A percentile compares a stretch with the other conserved stretches of the same genome.
These are phyloP conservation scores for Tetrapisispora phaffii DNA, from an alignment of 805 yeast genomes.

Conservation along the genomic window DNA sequence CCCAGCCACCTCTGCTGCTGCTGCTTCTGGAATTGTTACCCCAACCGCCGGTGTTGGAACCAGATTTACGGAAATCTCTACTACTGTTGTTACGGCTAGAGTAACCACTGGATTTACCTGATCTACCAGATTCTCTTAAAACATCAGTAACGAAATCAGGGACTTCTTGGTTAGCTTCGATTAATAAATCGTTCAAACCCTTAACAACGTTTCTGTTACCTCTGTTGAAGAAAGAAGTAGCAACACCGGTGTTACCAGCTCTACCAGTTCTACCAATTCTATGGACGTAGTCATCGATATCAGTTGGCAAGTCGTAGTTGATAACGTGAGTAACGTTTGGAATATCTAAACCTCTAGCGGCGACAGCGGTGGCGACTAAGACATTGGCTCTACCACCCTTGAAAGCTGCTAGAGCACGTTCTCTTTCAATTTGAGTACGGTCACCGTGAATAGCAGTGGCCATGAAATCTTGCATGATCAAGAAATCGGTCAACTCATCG, in stretches of 20 bases:
- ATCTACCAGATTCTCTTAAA: slow-evolving; percentile 60
- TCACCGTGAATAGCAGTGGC: slow-evolving; percentile 99
- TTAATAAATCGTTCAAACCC: slow-evolving; percentile 74
- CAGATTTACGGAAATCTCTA: slow-evolving; percentile 45
- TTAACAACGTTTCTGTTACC: slow-evolving; percentile 82
- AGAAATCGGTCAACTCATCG: slow-evolving; percentile 85
- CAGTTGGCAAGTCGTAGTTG: slow-evolving; percentile 93
- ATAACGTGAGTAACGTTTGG: slow-evolving; percentile 97
- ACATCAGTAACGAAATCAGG: slow-evolving; percentile 79
- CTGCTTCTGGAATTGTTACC: slow-evolving; percentile 26
- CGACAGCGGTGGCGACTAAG: slow-evolving; percentile 98
- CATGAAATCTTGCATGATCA: slow-evolving; percentile 80
- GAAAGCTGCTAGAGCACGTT: slow-evolving; percentile 90
- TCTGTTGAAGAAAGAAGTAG: slow-evolving; percentile 97
- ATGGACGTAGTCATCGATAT: slow-evolving; percentile 97
- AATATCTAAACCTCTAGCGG: slow-evolving; percentile 99
- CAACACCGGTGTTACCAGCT: slow-evolving; percentile 98
- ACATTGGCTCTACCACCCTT: slow-evolving; percentile 86
- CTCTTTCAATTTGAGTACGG: slow-evolving; percentile 96
- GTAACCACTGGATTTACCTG: slow-evolving; percentile 41
- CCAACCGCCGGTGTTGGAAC: slow-evolving; percentile 18
- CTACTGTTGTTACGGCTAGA: slow-evolving; percentile 33
- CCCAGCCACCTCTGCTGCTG: slow-evolving; percentile 27
- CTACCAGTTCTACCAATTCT: slow-evolving; percentile 99
- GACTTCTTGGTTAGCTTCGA: slow-evolving; percentile 96